Base-by-base conservation (phyloP, 768 basidiomycete species). In the Tulasnella sp. region DNA sequence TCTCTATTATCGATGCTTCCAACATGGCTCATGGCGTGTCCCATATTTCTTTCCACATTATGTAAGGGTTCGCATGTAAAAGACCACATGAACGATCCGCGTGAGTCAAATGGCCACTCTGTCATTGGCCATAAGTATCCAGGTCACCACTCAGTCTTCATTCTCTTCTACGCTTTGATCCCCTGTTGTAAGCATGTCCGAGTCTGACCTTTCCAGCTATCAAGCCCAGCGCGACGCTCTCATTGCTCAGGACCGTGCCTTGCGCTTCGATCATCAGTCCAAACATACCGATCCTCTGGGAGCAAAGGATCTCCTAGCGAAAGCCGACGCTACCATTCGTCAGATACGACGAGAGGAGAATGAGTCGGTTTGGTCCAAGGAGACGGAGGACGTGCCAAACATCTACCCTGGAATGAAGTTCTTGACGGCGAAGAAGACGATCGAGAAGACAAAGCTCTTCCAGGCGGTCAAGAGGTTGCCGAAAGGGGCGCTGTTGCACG, bases 341-440 rank as follows among this genome's bases (percentile, higher is more conserved):
- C 67, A 68, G 25, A 76, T 88, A 56, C 79, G 85, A 31, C 68
- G 72, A 0, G 60, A 66, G 8, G 85, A 88, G 64, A 78, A 76
- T 0, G 65, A 69, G 22, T 74, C 75, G 0, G 72, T 87, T n/a
- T 87, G 85, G 86, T 73, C 65, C 38, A 70, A 69, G 48, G 77
- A 81, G 22, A 72, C 78, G 61, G 73, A 76, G 15, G 74, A 74
- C 3, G 72, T 80, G 48, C 78, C 76, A 3, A 80, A 86, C 64
- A 74, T 81, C 1, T 87, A 85, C 63, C 84, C 84, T 21, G 86
- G 86, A 44, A 86, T 87, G 84, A 83, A 80, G 63, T 88, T 87
- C 64, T 70, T 87, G 63, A 87, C 82, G 82, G 81, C 80, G 44
- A 78, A 75, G 65, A 68, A 66, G 45, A 75, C 82, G 45, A 84